Conservation (phyloP, 2,329 filamentous ascomycete genomes). For the Penicillium sp. region DNA sequence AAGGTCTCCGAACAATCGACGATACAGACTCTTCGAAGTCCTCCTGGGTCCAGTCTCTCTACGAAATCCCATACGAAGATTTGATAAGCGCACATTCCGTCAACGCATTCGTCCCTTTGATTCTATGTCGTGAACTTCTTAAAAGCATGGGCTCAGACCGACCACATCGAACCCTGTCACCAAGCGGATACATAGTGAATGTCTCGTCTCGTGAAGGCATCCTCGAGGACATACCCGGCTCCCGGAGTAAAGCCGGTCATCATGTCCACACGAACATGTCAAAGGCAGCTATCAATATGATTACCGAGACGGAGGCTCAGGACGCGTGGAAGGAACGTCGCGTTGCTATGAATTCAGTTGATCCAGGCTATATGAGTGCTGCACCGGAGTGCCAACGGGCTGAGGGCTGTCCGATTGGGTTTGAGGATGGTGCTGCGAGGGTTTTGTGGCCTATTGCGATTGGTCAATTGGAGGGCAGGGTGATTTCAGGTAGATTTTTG, state of each 20-base stretch:
- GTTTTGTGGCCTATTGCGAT: slow-evolving; percentile 40
- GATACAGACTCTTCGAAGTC: slow-evolving; percentile 21
- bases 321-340: slow-evolving; percentile 29
- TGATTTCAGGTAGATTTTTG: slow-evolving; percentile 22
- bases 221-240: slow-evolving; percentile 26
- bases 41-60: slow-evolving; percentile 38
- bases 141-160: slow-evolving; percentile 9
- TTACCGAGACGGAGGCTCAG: slow-evolving; percentile 41
- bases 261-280: slow-evolving; percentile 46
- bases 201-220: slow-evolving; percentile 42
- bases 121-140: slow-evolving; percentile 40
- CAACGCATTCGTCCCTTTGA: slow-evolving; percentile 42
- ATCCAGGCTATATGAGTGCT: slow-evolving; percentile 43
- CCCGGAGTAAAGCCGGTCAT: slow-evolving; percentile 30
- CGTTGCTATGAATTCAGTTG: slow-evolving; percentile 43
- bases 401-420: slow-evolving; percentile 36
- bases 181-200: slow-evolving; percentile 28
- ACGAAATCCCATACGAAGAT: slow-evolving; percentile 43
- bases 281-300: slow-evolving; percentile 46
- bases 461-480: slow-evolving; percentile 16
- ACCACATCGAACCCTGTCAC: neutral
- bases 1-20: slow-evolving; percentile 12
- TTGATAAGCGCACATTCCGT: slow-evolving; percentile 40
- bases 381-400: slow-evolving; percentile 33
- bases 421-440: slow-evolving; percentile 41